phyloP scores from a whole-genome alignment of 176 grass and related monocot species.

The Triticum dicoccoides region DNA sequence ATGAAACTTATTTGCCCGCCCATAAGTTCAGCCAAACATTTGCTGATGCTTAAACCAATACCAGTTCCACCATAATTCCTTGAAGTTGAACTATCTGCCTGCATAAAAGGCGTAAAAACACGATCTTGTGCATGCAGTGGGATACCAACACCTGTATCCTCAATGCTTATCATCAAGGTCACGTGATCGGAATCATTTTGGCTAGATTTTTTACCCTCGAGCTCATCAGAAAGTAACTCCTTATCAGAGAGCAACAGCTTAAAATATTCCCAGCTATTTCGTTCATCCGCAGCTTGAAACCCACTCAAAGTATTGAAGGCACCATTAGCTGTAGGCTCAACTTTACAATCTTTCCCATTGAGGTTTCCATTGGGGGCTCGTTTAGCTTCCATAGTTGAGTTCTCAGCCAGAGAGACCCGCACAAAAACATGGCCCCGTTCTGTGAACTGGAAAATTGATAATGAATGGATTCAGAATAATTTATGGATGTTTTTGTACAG shows the following conservation, averaged over 20 bases:
- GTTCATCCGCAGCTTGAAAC: constrained; percentile 73
- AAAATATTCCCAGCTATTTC: constrained; percentile 81
- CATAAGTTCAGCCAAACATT: constrained; percentile 96
- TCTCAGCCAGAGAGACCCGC: constrained; percentile 68
- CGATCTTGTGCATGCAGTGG: constrained; percentile 82
- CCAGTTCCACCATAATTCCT: constrained; percentile 95
- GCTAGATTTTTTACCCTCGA: constrained; percentile 24
- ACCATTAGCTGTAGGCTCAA: constrained; percentile 34
- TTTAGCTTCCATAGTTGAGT: constrained; percentile 31
- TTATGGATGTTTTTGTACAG: neutral
- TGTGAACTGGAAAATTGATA: constrained; percentile 70
- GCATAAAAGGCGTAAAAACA: constrained; percentile 95
- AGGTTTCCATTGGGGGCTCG: constrained; percentile 34
- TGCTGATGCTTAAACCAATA: constrained; percentile 95
- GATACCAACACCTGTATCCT: constrained; percentile 94
- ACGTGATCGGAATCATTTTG: constrained; percentile 35
- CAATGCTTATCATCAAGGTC: constrained; percentile 69
- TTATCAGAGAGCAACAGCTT: constrained; percentile 69
- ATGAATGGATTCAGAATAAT: constrained; percentile 24
- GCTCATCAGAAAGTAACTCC: constrained; percentile 17
- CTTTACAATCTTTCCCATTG: constrained; percentile 46
- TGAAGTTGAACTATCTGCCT: constrained; percentile 95
- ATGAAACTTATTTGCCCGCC: constrained; percentile 79
- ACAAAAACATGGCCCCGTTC: constrained; percentile 92
- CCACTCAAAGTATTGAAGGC: constrained; percentile 86